A percentile compares a stretch with the other conserved stretches of the same genome.
Conservation (phyloP, 2,329 filamentous ascomycete genomes). For the Epichloe aotearoae region DNA sequence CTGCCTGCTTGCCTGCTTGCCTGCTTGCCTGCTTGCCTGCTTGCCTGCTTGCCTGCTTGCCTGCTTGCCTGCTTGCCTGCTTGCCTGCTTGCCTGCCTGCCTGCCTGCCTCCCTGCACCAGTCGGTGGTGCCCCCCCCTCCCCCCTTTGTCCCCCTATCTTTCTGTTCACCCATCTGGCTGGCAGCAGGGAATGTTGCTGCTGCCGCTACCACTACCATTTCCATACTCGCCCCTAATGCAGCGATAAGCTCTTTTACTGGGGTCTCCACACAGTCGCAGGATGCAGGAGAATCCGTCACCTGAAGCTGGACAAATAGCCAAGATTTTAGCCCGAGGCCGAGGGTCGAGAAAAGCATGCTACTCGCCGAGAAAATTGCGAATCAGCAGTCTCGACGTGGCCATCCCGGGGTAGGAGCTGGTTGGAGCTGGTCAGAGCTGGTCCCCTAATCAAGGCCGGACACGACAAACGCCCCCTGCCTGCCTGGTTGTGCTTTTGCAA, state of each 20-base stretch:
- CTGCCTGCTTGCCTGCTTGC: neutral
- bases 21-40: neutral
- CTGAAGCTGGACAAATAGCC: neutral
- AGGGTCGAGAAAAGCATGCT: neutral
- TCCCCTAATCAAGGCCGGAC: neutral
- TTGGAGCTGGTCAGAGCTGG: no score
- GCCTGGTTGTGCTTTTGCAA: no score
- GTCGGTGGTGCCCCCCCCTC: no score
- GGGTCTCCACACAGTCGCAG: neutral
- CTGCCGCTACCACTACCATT: neutral
- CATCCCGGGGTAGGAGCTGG: neutral
- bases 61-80: no score
- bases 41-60: neutral
- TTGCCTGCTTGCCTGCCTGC: no score
- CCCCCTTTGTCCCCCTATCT: neutral
- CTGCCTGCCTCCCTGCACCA: neutral
- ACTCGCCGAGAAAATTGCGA: neutral
- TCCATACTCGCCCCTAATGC: neutral
- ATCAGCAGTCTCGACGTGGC: neutral
- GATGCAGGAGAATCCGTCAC: slow-evolving; percentile 1
- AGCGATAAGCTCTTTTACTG: neutral
- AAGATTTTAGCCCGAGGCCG: neutral
- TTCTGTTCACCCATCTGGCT: neutral
- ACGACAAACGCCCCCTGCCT: neutral
- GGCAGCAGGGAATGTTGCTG: neutral